Percentiles rank a stretch among this genome's conserved stretches.
Evolutionary conservation across 306 rosid species (phyloP).

Genomic region (Erythrophleum fordii): DNA sequence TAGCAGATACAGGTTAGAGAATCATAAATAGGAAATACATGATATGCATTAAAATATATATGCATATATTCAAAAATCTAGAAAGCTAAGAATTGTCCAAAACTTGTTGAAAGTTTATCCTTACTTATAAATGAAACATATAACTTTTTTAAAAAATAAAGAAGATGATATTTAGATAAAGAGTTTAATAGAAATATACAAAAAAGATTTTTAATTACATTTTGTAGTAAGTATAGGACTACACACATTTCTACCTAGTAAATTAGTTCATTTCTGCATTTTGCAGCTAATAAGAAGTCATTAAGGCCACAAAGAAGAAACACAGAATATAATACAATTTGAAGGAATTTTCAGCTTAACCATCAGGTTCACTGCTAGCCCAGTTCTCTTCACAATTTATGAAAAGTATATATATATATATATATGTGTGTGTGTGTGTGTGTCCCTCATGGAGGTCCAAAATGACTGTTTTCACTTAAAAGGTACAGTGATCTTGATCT

Average conservation of each 20-base stretch:
- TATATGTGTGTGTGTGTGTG: no score
- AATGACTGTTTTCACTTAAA: slow-evolving; percentile 16
- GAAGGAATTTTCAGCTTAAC: background rate
- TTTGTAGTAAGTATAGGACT: background rate
- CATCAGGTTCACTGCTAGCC: background rate
- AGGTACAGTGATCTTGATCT: slow-evolving; percentile 16
- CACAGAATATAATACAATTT: slow-evolving; percentile 5
- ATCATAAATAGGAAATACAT: no score
- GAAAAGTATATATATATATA: background rate
- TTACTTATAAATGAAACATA: background rate
- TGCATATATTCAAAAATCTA: background rate
- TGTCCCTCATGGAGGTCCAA: slow-evolving; percentile 1
- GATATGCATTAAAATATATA: background rate
- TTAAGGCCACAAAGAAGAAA: background rate
- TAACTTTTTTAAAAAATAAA: background rate
- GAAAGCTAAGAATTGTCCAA: background rate
- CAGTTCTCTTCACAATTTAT: background rate
- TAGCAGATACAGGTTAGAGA: no score
- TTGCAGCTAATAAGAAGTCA: slow-evolving; percentile 1
- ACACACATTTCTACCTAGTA: background rate
- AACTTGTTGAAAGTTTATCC: background rate
- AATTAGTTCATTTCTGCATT: background rate
- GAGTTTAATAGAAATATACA: background rate
- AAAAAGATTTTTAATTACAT: background rate
- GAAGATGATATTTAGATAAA: background rate